phyloP scores from a whole-genome alignment of 345 rosid species.

The Euphorbia lathyris region DNA sequence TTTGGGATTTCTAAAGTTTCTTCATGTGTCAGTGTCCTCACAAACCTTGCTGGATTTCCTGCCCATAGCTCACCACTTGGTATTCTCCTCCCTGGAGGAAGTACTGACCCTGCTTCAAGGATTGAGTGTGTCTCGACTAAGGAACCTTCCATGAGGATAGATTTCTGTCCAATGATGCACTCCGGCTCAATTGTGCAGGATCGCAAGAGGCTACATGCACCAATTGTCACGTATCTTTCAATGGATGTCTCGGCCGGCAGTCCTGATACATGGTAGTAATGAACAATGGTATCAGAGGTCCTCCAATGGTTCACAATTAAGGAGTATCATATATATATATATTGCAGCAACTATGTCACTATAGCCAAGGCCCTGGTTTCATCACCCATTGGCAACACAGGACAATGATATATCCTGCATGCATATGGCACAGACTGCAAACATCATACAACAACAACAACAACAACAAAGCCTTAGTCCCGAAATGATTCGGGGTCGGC shows the following conservation, averaged over 20 bases:
- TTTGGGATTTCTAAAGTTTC: slow-evolving; percentile 92
- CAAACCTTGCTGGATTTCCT: slow-evolving; percentile 93
- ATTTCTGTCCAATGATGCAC: slow-evolving; percentile 94
- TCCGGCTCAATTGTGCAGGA: slow-evolving; percentile 98
- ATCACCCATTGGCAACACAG: neutral
- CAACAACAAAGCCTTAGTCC: too few species aligned
- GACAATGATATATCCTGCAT: neutral
- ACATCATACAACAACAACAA: too few species aligned
- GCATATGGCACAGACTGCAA: neutral
- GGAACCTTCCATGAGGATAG: slow-evolving; percentile 98
- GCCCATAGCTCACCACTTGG: slow-evolving; percentile 98
- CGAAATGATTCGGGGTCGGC: too few species aligned
- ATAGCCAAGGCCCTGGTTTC: neutral
- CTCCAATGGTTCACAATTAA: neutral
- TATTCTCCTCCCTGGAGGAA: slow-evolving; percentile 95
- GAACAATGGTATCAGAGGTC: slow-evolving; percentile 5
- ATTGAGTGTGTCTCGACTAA: slow-evolving; percentile 86
- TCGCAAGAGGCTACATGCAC: slow-evolving; percentile 79
- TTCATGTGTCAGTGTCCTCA: slow-evolving; percentile 77
- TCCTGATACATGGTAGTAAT: slow-evolving; percentile 43
- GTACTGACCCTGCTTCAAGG: slow-evolving; percentile 91
- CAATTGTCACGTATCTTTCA: slow-evolving; percentile 87
- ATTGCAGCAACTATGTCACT: neutral
- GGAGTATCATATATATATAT: neutral
- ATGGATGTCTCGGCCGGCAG: slow-evolving; percentile 84